Evolutionary conservation across 2,329 filamentous ascomycete species (phyloP).

Genomic region (Sphaerulina musiva): DNA sequence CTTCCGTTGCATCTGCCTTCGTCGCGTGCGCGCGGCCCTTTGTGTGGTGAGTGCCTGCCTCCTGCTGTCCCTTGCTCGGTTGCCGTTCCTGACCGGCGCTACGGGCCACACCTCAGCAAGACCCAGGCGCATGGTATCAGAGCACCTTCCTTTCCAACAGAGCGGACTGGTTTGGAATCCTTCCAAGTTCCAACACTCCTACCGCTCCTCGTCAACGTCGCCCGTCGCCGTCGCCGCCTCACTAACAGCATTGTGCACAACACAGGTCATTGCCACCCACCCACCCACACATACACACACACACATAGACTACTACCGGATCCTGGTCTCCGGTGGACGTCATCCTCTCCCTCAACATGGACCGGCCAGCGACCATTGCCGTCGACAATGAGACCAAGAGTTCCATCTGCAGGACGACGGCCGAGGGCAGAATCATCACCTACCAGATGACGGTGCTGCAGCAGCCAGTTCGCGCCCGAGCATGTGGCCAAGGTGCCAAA

Average conservation of each 20-base stretch:
- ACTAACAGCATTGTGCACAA: not conserved
- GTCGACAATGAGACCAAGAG: conserved; percentile 53
- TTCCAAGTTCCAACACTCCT: conserved; percentile 1
- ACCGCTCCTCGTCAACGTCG: not conserved
- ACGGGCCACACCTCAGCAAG: conserved; percentile 5
- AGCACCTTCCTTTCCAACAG: conserved; percentile 13
- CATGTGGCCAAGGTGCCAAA: conserved; percentile 91
- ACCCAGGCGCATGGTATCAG: conserved; percentile 7
- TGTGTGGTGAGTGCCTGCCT: conserved; percentile 2
- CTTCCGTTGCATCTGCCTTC: conserved; percentile 1
- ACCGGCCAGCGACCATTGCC: conserved; percentile 37
- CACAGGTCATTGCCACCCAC: not conserved
- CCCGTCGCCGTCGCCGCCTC: conserved; percentile 3
- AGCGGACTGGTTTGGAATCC: conserved; percentile 11
- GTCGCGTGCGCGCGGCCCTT: conserved; percentile 1
- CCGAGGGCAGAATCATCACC: conserved; percentile 67
- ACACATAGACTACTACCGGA: too few species aligned
- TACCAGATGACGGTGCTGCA: conserved; percentile 84
- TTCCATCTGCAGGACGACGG: conserved; percentile 55
- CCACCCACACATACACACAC: not conserved
- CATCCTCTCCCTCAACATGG: conserved; percentile 4
- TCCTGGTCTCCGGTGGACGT: not conserved
- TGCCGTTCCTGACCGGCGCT: conserved; percentile 2
- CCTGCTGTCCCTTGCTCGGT: conserved; percentile 10
- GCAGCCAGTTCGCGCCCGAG: conserved; percentile 87